Base-by-base conservation (phyloP, 2,329 filamentous ascomycete species). In the Ramularia endophylla region DNA sequence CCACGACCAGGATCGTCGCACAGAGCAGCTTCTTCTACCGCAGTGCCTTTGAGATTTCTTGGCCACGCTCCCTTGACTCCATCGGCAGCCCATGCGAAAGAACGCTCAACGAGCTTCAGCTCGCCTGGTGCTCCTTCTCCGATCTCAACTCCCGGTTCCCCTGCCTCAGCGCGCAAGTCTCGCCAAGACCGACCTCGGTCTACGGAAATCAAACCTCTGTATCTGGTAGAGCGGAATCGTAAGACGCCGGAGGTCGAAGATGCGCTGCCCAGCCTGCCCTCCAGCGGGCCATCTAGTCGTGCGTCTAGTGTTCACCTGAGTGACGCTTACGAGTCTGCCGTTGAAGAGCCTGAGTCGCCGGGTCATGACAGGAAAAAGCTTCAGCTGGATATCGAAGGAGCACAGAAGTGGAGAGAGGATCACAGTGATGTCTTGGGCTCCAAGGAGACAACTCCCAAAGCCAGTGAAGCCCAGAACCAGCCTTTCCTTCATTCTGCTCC, bases 151-250 rank as follows among this genome's bases (percentile, higher is more conserved):
- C 42, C 48, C 22, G 40, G 50, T 8, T 55, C 57, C 20, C 52
- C 58, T 12, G 27, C 39, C 12, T 55, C 48, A 12, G 40, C 28
- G 5, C 48, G 45, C 20, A 53, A 48, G 45, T 45, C 44, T 15
- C 50, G 47, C 33, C 45, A 54, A 36, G 33, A 43, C 8, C 46
- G 51, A 16, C 56, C 53, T 27, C 50, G 48, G 18, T 59, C 48
- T 4, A 54, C 49, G 40, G 87, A 92, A 58, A 82, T 89, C 55
- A 81, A 85, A 52, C 89, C 89, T 0, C 68, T 95, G 7, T 90
- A 85, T 63, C 79, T 95, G 16, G 78, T 94, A 5, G 85, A 94
- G 61, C 80, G 72, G 20, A 77, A 73, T 50, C 65, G 67, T 13
- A 72, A 73, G 53, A 56, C 60, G 13, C 56, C 65, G 61, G 48